Base-by-base conservation (phyloP, 495 filamentous ascomycete species). In the Xylaria palmicola region DNA sequence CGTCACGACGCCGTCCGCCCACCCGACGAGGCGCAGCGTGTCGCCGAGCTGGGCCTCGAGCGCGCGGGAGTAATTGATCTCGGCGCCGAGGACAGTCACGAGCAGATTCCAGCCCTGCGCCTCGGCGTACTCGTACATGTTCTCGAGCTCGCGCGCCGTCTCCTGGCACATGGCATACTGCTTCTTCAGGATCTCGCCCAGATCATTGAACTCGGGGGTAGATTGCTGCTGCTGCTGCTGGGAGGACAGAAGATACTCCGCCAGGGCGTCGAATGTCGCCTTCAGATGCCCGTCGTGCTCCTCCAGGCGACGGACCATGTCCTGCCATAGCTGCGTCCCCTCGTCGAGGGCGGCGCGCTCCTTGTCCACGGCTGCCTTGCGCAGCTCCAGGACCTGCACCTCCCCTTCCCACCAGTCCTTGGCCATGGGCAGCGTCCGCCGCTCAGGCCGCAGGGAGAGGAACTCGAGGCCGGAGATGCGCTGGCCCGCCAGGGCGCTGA, bases 41-140 rank as follows among this genome's bases (percentile, higher is more conserved):
- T 75, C 79, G 32, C 81, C 74, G 50, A 98, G 75, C 62, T 96
- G 81, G 1, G 74, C 74, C 56, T 83, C 80, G 9, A 88, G 90
- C 66, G 92, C 86, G 51, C 74, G 79, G 54, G 97, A 85, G 7
- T 95, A 93, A 64, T 93, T 89, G 4, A 96, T 71, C 67, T 98
- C 94, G 1, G 94, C 91, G 4, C 92, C 89, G 60, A 97, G 87
- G 59, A 90, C 92, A 59, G 89, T 93, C 22, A 97, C 84, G 24
- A 98, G 79, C 26, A 98, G 74, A 40, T 90, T 97, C 94, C 94
- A 98, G 6, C 86, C 83, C 56, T 82, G 83, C 4, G 82, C 79
- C 55, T 88, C 80, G 0, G 87, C 88, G 34, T 81, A 73, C 15
- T 82, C 79, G n/a, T 88, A 67, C 6, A 79, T 81, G 36, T 79